Conservation (phyloP, 768 basidiomycete genomes). For the Steccherinum ochraceum region DNA sequence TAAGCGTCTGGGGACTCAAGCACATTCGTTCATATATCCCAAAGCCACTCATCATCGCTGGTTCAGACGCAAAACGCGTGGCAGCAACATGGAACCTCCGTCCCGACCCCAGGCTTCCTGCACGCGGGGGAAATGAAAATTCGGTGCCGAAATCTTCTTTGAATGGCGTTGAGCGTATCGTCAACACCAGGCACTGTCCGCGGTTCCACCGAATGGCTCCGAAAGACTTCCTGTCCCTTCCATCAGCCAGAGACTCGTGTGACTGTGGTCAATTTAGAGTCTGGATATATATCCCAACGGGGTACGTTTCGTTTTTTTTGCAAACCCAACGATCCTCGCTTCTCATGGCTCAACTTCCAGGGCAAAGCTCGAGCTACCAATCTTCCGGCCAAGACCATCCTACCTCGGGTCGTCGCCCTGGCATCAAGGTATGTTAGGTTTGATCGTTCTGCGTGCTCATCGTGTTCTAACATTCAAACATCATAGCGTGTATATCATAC, state of each 20-base stretch:
- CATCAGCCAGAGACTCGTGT: constrained; percentile 7
- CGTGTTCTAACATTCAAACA: neutral
- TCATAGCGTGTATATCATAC: constrained; percentile 9
- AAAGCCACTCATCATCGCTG: neutral
- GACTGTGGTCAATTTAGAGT: constrained; percentile 9
- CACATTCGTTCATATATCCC: neutral
- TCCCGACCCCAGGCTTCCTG: neutral
- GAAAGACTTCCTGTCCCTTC: neutral
- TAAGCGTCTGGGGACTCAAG: neutral
- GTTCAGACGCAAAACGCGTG: neutral
- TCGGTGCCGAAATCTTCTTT: neutral
- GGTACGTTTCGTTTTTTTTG: neutral
- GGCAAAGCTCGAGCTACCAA: constrained; percentile 2
- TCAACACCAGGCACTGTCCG: neutral
- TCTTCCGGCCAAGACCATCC: neutral
- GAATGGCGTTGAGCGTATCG: neutral
- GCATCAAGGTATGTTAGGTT: constrained; percentile 7
- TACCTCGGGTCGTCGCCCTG: constrained; percentile 2
- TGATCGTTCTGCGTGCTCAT: neutral
- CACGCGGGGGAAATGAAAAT: neutral
- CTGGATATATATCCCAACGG: constrained; percentile 8
- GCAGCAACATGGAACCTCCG: neutral
- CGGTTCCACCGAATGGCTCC: neutral
- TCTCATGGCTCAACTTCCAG: neutral
- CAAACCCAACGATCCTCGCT: neutral